Evolutionary conservation across 768 basidiomycete genomes (phyloP).

Genomic region (Zangia roseola): DNA sequence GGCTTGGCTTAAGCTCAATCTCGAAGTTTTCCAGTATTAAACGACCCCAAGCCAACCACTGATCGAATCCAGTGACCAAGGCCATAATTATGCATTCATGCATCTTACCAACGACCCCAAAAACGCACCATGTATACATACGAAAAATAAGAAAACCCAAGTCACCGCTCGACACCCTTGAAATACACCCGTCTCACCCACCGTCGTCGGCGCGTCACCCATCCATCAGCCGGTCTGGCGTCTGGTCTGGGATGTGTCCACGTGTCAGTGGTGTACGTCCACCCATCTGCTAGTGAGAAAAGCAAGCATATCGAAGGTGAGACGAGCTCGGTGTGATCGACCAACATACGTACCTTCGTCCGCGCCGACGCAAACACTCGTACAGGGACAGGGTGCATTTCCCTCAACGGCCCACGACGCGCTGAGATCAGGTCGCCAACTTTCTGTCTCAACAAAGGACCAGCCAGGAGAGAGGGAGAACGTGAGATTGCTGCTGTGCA

Average conservation of each 20-base stretch:
- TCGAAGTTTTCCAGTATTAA: too few species aligned
- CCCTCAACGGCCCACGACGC: conserved; percentile 50
- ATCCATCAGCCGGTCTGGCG: conserved; percentile 42
- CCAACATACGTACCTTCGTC: conserved; percentile 24
- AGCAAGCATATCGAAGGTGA: neutral
- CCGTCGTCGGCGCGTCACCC: conserved; percentile 62
- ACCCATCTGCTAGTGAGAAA: conserved; percentile 51
- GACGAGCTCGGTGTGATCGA: neutral
- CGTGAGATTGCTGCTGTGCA: conserved; percentile 70
- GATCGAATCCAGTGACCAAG: too few species aligned
- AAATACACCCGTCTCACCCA: conserved; percentile 69
- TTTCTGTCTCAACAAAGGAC: conserved; percentile 73
- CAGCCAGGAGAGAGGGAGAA: conserved; percentile 76
- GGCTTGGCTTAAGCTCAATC: too few species aligned
- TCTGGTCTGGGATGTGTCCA: conserved; percentile 56
- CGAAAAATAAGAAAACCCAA: too few species aligned
- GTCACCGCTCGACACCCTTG: conserved; percentile 2
- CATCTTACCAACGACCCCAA: too few species aligned
- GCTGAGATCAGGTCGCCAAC: conserved; percentile 68
- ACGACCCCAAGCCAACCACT: too few species aligned
- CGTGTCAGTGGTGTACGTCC: conserved; percentile 78
- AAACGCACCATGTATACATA: too few species aligned
- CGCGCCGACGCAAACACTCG: conserved; percentile 17
- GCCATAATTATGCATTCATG: too few species aligned
- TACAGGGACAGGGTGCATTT: neutral